Evolutionary conservation across 2,329 filamentous ascomycete species (phyloP).

Genomic region (Aspergillus sp.): DNA sequence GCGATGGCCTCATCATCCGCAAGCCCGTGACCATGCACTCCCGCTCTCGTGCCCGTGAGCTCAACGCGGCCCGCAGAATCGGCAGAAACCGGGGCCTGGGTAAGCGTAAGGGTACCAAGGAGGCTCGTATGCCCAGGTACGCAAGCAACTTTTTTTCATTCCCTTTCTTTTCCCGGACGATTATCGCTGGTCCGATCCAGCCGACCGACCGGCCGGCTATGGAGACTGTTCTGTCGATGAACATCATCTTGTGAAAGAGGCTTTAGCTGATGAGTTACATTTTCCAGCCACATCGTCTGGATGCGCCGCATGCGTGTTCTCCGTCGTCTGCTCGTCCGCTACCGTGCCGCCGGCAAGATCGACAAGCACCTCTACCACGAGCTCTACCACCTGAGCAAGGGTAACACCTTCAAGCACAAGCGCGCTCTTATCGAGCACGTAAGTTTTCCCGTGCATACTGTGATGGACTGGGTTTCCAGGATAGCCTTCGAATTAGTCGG

Average conservation of each 20-base stretch:
- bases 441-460: conserved; percentile 40
- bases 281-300: conserved; percentile 84
- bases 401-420: conserved; percentile 99
- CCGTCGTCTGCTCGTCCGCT: conserved; percentile 98
- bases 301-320: conserved; percentile 99
- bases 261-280: conserved; percentile 13
- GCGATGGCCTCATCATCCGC: conserved; percentile 99
- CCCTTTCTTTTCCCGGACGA: not conserved
- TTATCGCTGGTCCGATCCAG: not conserved
- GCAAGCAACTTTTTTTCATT: conserved; percentile 21
- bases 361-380: conserved; percentile 99
- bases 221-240: not conserved
- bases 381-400: conserved; percentile 99
- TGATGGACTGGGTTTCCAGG: not conserved
- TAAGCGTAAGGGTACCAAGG: conserved; percentile 99
- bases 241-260: not conserved
- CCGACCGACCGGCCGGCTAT: not conserved
- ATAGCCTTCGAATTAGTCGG: no score
- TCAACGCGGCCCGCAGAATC: conserved; percentile 88
- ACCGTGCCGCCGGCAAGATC: conserved; percentile 99
- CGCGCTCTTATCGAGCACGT: conserved; percentile 99
- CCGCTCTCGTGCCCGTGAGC: conserved; percentile 86
- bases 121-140: conserved; percentile 98
- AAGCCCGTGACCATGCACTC: conserved; percentile 99
- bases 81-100: conserved; percentile 98